Evolutionary conservation across 148 eudicot genomes (phyloP), one percentile per base, ranked within the genome.

Genomic region (Drosera capensis): DNA sequence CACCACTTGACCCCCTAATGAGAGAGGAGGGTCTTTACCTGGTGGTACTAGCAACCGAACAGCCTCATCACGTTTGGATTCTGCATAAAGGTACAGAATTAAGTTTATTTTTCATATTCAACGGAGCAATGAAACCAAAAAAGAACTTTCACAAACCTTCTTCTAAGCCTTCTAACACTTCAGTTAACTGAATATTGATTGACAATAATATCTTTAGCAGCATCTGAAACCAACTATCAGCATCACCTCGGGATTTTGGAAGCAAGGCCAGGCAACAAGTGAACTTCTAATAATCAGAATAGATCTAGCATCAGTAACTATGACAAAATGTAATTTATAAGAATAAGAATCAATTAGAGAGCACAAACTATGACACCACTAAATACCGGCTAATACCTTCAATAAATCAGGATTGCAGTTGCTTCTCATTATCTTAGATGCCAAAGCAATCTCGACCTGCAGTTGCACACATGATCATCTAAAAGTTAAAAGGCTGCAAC

Each of bases 171-270:
- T n/a, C n/a, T 39, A 90, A 75, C 20, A 68, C 73, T 48, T 71
- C 82, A 63, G 71, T 72, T 48, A 90, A 59, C 52, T 74, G 79
- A 54, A 39, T 21, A 59, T 63, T 68, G 40, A 80, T 39, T 19
- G 75, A 59, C 13, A 80, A 39, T 54, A 84, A 60, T 49, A 90
- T 58, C 68, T 81, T 90, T 51, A 73, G 75, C 77, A 90, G 73
- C 95, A 90, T 68, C 63, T 73, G 50, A 22, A 62, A 71, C 96
- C 96, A 86, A 74, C 87, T 86, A 30, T 69, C 78, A 63, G 60
- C 87, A 55, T n/a, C 95, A 59, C 93, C 94, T 58, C 50, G 75
- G 50, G 93, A 72, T 61, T 73, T 84, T 40, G 97, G 93, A 67
- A 90, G 93, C 55, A 66, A 58, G 28, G 95, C 82, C 60, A 90